These are phyloP conservation scores for Colletotrichum sp. DNA, from an alignment of 2,329 filamentous ascomycete species.

Conservation along the genomic window DNA sequence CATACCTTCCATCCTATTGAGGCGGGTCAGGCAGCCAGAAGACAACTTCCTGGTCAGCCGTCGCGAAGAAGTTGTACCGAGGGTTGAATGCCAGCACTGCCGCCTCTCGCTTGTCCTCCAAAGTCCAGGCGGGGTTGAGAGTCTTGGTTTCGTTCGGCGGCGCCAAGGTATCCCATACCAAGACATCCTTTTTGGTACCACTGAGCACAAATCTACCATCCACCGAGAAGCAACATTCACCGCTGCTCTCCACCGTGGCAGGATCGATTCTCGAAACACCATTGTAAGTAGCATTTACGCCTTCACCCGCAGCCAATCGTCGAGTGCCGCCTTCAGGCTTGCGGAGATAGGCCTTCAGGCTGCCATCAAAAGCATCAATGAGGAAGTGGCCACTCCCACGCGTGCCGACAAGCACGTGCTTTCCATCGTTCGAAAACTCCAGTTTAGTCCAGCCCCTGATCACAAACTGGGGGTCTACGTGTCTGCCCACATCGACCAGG, in stretches of 20 bases:
- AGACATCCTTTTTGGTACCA: conserved; percentile 74
- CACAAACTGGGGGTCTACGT: conserved; percentile 60
- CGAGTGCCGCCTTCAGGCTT: conserved; percentile 60
- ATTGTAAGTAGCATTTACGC: conserved; percentile 33
- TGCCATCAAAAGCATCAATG: conserved; percentile 90
- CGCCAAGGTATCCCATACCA: conserved; percentile 84
- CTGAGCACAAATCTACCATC: conserved; percentile 90
- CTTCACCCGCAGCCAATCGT: conserved; percentile 59
- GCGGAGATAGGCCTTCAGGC: conserved; percentile 74
- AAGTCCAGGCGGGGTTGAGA: conserved; percentile 66
- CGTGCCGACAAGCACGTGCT: conserved; percentile 82
- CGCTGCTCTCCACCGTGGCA: conserved; percentile 59
- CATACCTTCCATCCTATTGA: conserved; percentile 35
- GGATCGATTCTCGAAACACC: conserved; percentile 49
- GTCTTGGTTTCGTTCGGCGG: conserved; percentile 60
- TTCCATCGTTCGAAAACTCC: conserved; percentile 96
- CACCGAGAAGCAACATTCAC: conserved; percentile 87
- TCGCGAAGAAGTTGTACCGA: conserved; percentile 88
- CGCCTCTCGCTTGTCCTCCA: conserved; percentile 71
- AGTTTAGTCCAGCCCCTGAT: conserved; percentile 84
- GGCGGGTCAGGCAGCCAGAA: conserved; percentile 79
- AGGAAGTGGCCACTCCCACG: conserved; percentile 86
- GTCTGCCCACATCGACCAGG: conserved; percentile 61
- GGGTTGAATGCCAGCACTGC: conserved; percentile 89
- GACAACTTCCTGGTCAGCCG: conserved; percentile 82